Conservation (phyloP, 768 basidiomycete genomes). For the Amanita muscaria region DNA sequence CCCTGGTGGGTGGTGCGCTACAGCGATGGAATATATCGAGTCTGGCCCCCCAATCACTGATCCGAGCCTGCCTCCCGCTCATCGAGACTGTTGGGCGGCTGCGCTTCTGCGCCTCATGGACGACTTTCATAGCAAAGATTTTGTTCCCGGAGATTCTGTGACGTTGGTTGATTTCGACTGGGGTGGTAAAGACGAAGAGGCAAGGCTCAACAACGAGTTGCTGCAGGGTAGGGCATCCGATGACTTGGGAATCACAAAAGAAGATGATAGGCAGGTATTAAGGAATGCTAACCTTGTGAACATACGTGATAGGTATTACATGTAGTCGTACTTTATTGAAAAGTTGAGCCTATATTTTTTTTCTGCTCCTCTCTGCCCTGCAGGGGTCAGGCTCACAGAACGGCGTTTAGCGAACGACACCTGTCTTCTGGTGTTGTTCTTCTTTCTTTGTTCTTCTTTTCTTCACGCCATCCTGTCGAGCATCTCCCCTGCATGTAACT, state of each 20-base stretch:
- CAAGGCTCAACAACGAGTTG: slow-evolving; percentile 10
- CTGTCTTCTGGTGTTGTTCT: no score
- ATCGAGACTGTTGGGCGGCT: slow-evolving; percentile 8
- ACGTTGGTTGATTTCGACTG: slow-evolving; percentile 20
- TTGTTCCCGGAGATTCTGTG: slow-evolving; percentile 15
- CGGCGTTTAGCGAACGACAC: no score
- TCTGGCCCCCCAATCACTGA: not conserved
- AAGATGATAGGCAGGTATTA: slow-evolving; percentile 4
- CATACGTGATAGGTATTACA: no score
- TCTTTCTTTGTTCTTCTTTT: no score
- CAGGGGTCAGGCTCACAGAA: no score
- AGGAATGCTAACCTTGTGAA: not conserved
- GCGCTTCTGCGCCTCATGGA: slow-evolving; percentile 5
- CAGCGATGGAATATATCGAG: slow-evolving; percentile 17
- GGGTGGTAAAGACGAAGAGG: slow-evolving; percentile 14
- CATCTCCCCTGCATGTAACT: slow-evolving; percentile 94
- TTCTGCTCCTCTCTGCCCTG: no score
- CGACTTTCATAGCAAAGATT: slow-evolving; percentile 9
- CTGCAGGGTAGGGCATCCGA: slow-evolving; percentile 8
- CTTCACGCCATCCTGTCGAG: no score
- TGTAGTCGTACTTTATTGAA: no score
- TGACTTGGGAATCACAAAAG: slow-evolving; percentile 8
- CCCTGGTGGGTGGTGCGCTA: slow-evolving; percentile 17
- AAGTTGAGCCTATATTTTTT: no score
- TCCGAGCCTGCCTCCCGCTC: slow-evolving; percentile 17